Evolutionary conservation across 768 basidiomycete genomes (phyloP).

Genomic region (Auricularia heimuer): DNA sequence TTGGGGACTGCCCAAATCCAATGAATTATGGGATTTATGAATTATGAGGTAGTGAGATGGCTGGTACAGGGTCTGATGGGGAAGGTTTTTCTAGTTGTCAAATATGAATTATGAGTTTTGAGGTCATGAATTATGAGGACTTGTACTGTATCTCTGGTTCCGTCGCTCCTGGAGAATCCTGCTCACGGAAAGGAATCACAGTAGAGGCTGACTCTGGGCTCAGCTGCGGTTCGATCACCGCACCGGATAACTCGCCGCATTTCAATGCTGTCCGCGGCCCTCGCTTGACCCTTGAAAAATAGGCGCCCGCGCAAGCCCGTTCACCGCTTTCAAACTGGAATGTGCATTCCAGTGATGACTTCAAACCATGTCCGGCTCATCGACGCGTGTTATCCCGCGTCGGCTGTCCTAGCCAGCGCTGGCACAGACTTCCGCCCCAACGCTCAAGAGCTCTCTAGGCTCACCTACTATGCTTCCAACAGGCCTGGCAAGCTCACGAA

Average conservation of each 20-base stretch:
- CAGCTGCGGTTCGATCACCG: not conserved
- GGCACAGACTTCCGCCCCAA: conserved; percentile 75
- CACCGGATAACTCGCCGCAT: not conserved
- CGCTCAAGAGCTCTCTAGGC: conserved; percentile 71
- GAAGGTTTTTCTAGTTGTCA: too few relatives aligned
- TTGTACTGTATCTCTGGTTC: too few relatives aligned
- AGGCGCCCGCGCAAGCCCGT: not conserved
- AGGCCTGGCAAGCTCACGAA: conserved; percentile 73
- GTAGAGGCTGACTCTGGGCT: not conserved
- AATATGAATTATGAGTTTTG: too few relatives aligned
- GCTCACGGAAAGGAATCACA: not conserved
- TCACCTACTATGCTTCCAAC: conserved; percentile 84
- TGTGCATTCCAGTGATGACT: conserved; percentile 61
- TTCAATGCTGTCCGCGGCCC: not conserved
- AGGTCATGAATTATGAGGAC: too few relatives aligned
- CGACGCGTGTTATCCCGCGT: conserved; percentile 77
- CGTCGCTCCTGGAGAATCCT: too few relatives aligned
- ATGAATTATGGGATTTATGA: too few relatives aligned
- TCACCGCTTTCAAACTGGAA: conserved; percentile 16
- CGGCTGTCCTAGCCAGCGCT: conserved; percentile 60
- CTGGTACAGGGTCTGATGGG: too few relatives aligned
- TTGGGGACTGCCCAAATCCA: too few relatives aligned
- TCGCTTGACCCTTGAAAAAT: not conserved
- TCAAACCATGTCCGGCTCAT: conserved; percentile 79
- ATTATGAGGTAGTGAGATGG: too few relatives aligned